A percentile compares a stretch with the other conserved stretches of the same genome.
Evolutionary conservation across 2,329 filamentous ascomycete genomes (phyloP).

Genomic region (Stagonosporopsis rhizophila): DNA sequence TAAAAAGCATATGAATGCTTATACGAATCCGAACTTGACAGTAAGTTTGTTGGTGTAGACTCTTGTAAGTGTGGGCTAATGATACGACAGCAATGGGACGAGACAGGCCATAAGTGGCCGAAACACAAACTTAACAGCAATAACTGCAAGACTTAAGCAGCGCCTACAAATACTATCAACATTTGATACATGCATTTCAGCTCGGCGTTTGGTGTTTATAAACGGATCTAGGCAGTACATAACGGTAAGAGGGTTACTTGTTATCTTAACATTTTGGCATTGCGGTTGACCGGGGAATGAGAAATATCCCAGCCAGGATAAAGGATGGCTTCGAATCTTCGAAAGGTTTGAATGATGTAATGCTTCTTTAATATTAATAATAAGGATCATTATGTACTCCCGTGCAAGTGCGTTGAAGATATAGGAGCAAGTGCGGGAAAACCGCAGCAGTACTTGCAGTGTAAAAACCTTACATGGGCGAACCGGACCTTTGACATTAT

Average conservation of each 20-base stretch:
- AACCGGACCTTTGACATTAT: too few relatives aligned
- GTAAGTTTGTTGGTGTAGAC: slow-evolving; percentile 42
- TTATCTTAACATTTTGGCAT: neutral
- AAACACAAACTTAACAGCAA: slow-evolving; percentile 54
- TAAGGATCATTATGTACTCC: too few relatives aligned
- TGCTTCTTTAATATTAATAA: too few relatives aligned
- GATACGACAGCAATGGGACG: slow-evolving; percentile 37
- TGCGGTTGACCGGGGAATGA: too few relatives aligned
- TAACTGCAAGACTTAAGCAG: slow-evolving; percentile 29
- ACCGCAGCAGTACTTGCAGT: too few relatives aligned
- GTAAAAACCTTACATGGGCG: too few relatives aligned
- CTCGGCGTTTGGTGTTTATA: slow-evolving; percentile 6
- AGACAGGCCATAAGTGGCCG: slow-evolving; percentile 50
- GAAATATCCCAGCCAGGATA: too few relatives aligned
- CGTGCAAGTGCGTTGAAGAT: too few relatives aligned
- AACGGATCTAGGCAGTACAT: neutral
- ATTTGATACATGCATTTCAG: slow-evolving; percentile 8
- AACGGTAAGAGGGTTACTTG: neutral
- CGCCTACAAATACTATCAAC: neutral
- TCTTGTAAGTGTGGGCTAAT: slow-evolving; percentile 2
- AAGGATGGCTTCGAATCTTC: too few relatives aligned
- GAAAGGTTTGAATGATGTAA: too few relatives aligned
- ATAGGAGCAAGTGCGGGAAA: too few relatives aligned
- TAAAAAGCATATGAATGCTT: slow-evolving; percentile 55
- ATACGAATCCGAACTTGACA: slow-evolving; percentile 60